Evolutionary conservation across 1,284 basidiomycete species (phyloP).

Genomic region (Earliella scabrosa): DNA sequence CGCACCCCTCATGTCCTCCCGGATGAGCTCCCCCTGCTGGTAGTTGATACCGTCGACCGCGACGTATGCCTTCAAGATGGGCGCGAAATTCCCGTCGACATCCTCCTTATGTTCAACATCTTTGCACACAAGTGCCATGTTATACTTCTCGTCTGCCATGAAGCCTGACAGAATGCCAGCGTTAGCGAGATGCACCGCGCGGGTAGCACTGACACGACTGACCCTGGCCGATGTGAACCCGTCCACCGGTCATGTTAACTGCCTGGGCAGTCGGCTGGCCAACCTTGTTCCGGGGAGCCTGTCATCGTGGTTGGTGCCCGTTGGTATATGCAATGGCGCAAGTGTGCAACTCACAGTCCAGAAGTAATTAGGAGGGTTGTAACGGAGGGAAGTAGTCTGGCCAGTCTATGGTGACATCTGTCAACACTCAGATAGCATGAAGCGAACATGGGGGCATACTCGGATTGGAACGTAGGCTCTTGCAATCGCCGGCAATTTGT

Average conservation of each 20-base stretch:
- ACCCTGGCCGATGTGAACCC: constrained; percentile 1
- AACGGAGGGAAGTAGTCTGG: constrained; percentile 1
- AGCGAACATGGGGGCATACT: not conserved
- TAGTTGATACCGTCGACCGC: constrained; percentile 7
- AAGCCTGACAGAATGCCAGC: constrained; percentile 4
- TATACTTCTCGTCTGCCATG: constrained; percentile 9
- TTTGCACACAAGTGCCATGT: constrained; percentile 2
- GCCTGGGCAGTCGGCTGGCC: not conserved
- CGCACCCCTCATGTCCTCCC: not conserved
- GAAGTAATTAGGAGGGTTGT: not conserved
- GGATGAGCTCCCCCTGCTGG: constrained; percentile 1
- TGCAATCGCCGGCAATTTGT: not conserved
- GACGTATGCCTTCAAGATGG: constrained; percentile 10
- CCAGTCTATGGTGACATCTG: not conserved
- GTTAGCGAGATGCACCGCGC: too few species aligned
- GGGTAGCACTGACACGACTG: not conserved
- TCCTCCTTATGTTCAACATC: constrained; percentile 7
- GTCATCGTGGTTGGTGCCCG: not conserved
- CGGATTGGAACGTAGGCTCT: constrained; percentile 4
- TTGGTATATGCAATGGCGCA: not conserved
- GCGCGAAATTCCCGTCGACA: constrained; percentile 7
- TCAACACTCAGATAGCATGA: not conserved
- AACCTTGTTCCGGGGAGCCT: not conserved
- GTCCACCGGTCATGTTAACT: constrained; percentile 1
- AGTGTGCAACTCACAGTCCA: not conserved